Evolutionary conservation across 768 basidiomycete species (phyloP).

Genomic region (Rhizopogon vesiculosus): DNA sequence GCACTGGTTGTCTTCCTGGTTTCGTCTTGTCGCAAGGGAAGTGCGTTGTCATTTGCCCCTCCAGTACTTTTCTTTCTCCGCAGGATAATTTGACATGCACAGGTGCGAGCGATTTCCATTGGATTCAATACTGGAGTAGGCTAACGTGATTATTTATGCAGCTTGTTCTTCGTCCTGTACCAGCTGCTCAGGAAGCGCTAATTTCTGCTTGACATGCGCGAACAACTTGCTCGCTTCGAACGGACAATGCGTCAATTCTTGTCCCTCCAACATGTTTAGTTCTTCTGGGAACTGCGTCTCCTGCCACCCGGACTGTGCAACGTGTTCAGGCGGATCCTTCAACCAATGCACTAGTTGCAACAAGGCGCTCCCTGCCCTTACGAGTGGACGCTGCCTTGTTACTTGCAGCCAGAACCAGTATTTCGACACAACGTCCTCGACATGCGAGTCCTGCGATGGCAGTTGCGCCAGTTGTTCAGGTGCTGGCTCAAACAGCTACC

Average conservation of each 20-base stretch:
- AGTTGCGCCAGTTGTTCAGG: slow-evolving; percentile 78
- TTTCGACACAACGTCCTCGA: slow-evolving; percentile 58
- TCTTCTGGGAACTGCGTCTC: slow-evolving; percentile 62
- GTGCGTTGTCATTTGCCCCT: slow-evolving; percentile 69
- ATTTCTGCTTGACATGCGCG: slow-evolving; percentile 72
- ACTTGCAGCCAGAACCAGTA: slow-evolving; percentile 72
- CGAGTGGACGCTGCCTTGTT: slow-evolving; percentile 71
- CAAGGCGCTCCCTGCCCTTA: slow-evolving; percentile 62
- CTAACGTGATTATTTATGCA: slow-evolving; percentile 14
- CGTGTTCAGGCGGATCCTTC: slow-evolving; percentile 76
- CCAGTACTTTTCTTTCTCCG: slow-evolving; percentile 67
- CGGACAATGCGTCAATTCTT: slow-evolving; percentile 73
- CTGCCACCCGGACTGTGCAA: slow-evolving; percentile 85
- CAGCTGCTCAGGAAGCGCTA: slow-evolving; percentile 62
- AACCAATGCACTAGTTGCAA: slow-evolving; percentile 76
- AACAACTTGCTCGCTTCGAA: slow-evolving; percentile 59
- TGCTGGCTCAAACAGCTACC: slow-evolving; percentile 60
- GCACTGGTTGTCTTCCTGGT: slow-evolving; percentile 77
- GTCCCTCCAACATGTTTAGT: slow-evolving; percentile 67
- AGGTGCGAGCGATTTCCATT: slow-evolving; percentile 38
- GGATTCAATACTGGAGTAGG: neutral
- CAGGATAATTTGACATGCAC: slow-evolving; percentile 72
- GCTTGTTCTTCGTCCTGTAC: slow-evolving; percentile 73
- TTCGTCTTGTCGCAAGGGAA: slow-evolving; percentile 64
- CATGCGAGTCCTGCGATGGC: slow-evolving; percentile 69